phyloP scores from a whole-genome alignment of 2,329 filamentous ascomycete species.

The Fonsecaea multimorphosa region DNA sequence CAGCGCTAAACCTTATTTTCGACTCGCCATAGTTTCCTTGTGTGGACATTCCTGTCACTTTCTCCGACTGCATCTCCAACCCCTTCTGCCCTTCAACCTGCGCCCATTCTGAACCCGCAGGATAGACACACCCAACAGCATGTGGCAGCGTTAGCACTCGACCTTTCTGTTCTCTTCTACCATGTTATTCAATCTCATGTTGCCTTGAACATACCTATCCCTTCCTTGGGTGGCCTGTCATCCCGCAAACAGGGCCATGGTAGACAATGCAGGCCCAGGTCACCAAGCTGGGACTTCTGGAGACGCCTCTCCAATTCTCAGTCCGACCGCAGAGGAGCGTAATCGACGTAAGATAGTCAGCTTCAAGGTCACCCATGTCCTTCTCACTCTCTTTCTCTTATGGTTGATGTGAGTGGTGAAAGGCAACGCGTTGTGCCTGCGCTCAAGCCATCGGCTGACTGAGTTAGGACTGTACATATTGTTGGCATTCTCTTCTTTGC shows the following conservation, averaged over 20 bases:
- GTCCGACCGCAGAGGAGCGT: conserved; percentile 20
- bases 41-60: background rate
- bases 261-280: conserved; percentile 18
- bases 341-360: conserved; percentile 29
- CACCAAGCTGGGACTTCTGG: conserved; percentile 22
- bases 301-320: conserved; percentile 13
- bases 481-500: conserved; percentile 90
- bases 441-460: conserved; percentile 21
- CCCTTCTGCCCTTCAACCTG: background rate
- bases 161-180: conserved; percentile 1
- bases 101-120: background rate
- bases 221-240: background rate
- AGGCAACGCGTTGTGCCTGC: background rate
- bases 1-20: conserved; percentile 13
- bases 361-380: conserved; percentile 40
- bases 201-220: conserved; percentile 9
- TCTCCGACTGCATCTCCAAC: background rate
- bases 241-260: conserved; percentile 26
- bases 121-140: background rate
- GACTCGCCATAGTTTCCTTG: conserved; percentile 10
- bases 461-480: conserved; percentile 69
- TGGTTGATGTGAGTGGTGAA: conserved; percentile 38
- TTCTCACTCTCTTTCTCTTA: conserved; percentile 36
- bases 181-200: conserved; percentile 12
- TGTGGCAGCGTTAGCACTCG: background rate